Base-by-base conservation (phyloP, 192 early-diverging fungal genomes). In the Spinellus fusiger region DNA sequence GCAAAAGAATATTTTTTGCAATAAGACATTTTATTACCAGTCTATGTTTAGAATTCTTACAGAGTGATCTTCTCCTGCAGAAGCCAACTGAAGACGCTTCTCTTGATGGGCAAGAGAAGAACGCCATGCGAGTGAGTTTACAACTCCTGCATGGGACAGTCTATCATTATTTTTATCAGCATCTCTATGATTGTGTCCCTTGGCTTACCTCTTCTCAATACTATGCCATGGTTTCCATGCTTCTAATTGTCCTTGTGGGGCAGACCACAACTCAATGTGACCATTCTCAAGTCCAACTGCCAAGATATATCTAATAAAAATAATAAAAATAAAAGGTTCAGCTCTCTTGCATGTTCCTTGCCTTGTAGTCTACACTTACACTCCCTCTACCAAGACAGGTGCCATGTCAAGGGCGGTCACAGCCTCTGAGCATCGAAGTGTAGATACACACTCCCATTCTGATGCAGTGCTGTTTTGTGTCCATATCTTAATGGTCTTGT, bases 401-500 rank as follows among this genome's bases (percentile, higher is more conserved):
- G 85, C 77, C 81, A 96, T 88, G 53, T 89, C 91, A 6, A 96
- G 67, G 7, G 93, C 85, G 3, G 94, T 98, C 9, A 95, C 87
- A 15, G 88, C 76, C 20, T 89, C 92, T 0, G 87, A 78, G 50
- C 91, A 84, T 46, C 90, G 87, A 38, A 98, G 57, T 0, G 83
- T 86, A 13, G 81, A 65, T 35, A 89, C 61, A 12, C 71, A 72
- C 40, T 29, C 37, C 76, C 78, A 85, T 8, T 25, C 54, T 8
- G 50, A 25, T 13, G 38, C 52, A 7, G 63, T 48, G n/a, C 54
- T 54, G 1, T 44, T 54, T 23, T 68, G 58, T 7, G 51, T 20
- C 94, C 93, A 95, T 52, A 95, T 63, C 69, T 89, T 89, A 49
- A 93, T 80, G 1, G 89, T 85, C 71, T 94, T 94, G 68, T 98